These are phyloP conservation scores for Thermothelomyces thermophilus DNA, from an alignment of 2,329 filamentous ascomycete species.

Conservation along the genomic window DNA sequence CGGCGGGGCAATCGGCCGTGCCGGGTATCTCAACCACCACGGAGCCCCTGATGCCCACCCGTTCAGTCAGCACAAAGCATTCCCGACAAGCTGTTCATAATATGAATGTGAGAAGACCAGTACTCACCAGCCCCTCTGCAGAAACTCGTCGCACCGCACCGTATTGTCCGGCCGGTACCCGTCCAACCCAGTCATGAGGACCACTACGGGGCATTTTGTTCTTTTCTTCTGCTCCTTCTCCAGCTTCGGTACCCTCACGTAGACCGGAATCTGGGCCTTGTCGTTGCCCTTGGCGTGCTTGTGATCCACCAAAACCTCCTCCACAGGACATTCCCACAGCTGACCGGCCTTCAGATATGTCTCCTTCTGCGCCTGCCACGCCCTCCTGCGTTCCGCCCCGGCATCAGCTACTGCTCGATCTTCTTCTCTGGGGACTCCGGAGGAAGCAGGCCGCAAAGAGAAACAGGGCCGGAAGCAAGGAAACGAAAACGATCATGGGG, in stretches of 20 bases:
- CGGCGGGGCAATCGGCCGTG: slow-evolving; percentile 61
- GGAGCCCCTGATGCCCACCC: slow-evolving; percentile 35
- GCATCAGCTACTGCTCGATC: background rate
- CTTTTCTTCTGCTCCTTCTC: slow-evolving; percentile 28
- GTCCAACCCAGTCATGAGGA: slow-evolving; percentile 56
- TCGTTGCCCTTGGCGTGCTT: slow-evolving; percentile 43
- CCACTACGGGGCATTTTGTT: slow-evolving; percentile 37
- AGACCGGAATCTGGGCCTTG: slow-evolving; percentile 52
- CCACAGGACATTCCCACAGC: slow-evolving; percentile 50
- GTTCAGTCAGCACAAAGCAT: background rate
- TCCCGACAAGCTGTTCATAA: background rate
- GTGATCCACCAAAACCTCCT: slow-evolving; percentile 58
- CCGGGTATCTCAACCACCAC: slow-evolving; percentile 60
- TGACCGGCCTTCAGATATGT: slow-evolving; percentile 52
- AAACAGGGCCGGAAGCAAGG: no score
- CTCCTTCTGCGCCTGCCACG: slow-evolving; percentile 60
- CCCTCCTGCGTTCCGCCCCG: slow-evolving; percentile 29
- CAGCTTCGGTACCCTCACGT: slow-evolving; percentile 51
- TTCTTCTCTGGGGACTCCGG: no score
- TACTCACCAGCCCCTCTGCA: slow-evolving; percentile 48
- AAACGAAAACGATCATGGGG: background rate
- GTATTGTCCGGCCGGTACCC: slow-evolving; percentile 60
- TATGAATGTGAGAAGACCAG: background rate
- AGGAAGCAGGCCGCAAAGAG: no score
- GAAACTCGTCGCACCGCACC: slow-evolving; percentile 53